Percentiles rank a stretch among this genome's conserved stretches.
Evolutionary conservation across 2,329 filamentous ascomycete species (phyloP).

Genomic region (Fusarium compactum): DNA sequence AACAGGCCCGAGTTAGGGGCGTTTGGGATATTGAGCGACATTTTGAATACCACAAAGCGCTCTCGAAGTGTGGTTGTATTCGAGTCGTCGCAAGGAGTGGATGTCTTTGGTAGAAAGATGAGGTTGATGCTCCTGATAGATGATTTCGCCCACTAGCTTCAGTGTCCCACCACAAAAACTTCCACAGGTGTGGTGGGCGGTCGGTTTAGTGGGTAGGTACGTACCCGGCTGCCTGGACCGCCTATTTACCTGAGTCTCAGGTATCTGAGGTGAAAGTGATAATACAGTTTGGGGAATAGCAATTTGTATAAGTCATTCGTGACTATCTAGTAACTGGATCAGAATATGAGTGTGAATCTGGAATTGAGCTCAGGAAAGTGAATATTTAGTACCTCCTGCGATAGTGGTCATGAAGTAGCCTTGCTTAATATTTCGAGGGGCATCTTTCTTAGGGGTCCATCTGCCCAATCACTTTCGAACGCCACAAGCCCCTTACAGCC

Average conservation of each 20-base stretch:
- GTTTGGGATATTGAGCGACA: constrained; percentile 97
- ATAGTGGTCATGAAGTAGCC: background rate
- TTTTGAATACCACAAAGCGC: constrained; percentile 56
- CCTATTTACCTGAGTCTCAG: background rate
- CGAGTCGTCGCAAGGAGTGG: constrained; percentile 26
- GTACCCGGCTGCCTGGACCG: constrained; percentile 38
- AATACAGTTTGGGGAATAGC: background rate
- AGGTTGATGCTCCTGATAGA: constrained; percentile 39
- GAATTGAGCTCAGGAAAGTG: background rate
- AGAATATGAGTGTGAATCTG: no score
- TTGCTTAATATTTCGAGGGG: constrained; percentile 23
- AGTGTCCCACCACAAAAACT: constrained; percentile 47
- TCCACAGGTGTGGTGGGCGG: constrained; percentile 41
- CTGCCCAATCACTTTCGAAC: constrained; percentile 18
- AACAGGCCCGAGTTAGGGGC: constrained; percentile 94
- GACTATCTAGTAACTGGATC: no score
- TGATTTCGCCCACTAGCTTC: constrained; percentile 45
- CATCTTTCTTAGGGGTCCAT: constrained; percentile 3
- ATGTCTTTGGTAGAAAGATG: constrained; percentile 38
- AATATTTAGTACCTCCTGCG: background rate
- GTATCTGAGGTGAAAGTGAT: no score
- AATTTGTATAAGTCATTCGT: background rate
- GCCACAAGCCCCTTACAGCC: constrained; percentile 35
- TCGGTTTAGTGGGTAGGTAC: constrained; percentile 46
- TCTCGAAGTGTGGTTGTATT: constrained; percentile 38